Evolutionary conservation across 148 eudicot species (phyloP).

Genomic region (Chenopodium album): DNA sequence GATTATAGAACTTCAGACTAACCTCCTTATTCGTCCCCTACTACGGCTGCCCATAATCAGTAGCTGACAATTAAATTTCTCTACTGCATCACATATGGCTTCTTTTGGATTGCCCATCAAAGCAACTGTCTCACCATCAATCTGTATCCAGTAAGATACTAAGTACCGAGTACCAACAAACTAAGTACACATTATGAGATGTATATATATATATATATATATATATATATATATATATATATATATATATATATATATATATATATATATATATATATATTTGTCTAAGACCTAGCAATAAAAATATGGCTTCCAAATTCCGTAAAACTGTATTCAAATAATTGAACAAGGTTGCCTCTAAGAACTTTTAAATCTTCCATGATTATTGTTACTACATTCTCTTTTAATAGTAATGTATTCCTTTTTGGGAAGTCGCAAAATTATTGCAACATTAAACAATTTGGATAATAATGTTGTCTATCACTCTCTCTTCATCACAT

Average conservation of each 20-base stretch:
- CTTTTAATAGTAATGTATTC: no score
- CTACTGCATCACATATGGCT: conserved; percentile 58
- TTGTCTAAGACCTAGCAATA: not conserved
- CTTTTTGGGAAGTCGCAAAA: no score
- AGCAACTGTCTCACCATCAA: conserved; percentile 46
- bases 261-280: not conserved
- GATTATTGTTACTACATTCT: no score
- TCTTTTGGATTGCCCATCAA: conserved; percentile 60
- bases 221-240: not conserved
- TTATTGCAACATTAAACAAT: no score
- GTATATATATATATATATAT: not conserved
- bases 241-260: not conserved
- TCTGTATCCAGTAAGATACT: conserved; percentile 26
- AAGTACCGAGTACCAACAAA: not conserved
- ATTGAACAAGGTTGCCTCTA: not conserved
- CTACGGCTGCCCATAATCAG: conserved; percentile 69
- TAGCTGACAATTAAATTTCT: conserved; percentile 42
- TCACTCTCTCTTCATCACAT: no score
- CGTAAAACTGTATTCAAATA: no score
- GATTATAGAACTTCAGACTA: not conserved
- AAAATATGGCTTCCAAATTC: not conserved
- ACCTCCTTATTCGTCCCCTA: conserved; percentile 53
- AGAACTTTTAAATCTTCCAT: not conserved
- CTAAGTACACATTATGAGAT: not conserved
- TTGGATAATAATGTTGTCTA: no score